Base-by-base conservation (phyloP, 2,329 filamentous ascomycete species). In the Fonsecaea nubica region DNA sequence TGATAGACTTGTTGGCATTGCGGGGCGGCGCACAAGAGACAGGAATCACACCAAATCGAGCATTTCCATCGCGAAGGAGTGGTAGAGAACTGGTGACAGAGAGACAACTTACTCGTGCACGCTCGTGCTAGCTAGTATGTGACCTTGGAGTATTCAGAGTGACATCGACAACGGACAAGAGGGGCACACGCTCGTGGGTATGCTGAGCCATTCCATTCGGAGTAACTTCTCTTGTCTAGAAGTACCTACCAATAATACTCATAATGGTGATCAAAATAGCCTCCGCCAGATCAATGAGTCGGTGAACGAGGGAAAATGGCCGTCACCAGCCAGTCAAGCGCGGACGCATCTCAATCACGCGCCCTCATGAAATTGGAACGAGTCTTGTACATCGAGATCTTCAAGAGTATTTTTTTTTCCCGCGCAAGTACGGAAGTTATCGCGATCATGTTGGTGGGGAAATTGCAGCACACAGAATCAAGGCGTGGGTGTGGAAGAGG, bases 1-100 rank as follows among this genome's bases (percentile, higher is more conserved):
- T 63, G 45, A 55, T 59, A 38, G 59, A 45, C 21, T 45, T 45
- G 36, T 55, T 58, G 54, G 42, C 52, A 52, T 35, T 40, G 59
- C 42, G 64, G 55, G 64, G 32, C 42, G 13, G 30, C 35, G 42
- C 40, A 3, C 25, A 25, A 54, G 12, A 42, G 48, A 42, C 48
- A 38, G 42, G 25, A 36, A 38, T 36, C 45, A 61, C 15, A 40
- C 18, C 38, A 18, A 35, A 33, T 8, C n/a, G 61, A 21, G 15
- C 36, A 63, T 7, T 5, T 62, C 25, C 4, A 18, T 45, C 4
- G 25, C 25, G 25, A 33, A 53, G n/a, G 13, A 59, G 10, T 48
- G 12, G n/a, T 33, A 18, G 32, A 58, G 30, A 58, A 33, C 21
- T 50, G 32, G 9, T 30, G 58, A 25, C 32, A 52, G 30, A 50